Conservation (phyloP, 2,329 filamentous ascomycete species). For the Colletotrichum sp. region DNA sequence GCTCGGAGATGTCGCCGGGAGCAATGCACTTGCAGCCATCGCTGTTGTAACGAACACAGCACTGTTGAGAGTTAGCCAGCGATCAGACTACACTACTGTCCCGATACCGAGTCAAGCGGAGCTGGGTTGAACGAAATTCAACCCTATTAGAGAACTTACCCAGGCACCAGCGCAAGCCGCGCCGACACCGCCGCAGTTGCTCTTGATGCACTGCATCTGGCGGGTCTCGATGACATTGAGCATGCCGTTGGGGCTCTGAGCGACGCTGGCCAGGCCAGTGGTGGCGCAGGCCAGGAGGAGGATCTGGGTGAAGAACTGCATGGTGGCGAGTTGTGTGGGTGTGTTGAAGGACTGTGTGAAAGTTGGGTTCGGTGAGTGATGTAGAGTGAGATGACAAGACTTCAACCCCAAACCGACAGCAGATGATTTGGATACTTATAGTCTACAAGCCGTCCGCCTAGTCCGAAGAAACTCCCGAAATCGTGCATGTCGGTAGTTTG, state of each 20-base stretch:
- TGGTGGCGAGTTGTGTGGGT: not conserved
- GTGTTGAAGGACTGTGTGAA: not conserved
- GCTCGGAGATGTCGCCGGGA: not conserved
- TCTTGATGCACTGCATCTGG: not conserved
- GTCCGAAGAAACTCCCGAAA: not conserved
- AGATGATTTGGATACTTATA: not conserved
- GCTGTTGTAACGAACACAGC: not conserved
- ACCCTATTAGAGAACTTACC: no score
- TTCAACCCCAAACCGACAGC: fast-evolving
- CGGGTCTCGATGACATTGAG: not conserved
- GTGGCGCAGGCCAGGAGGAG: not conserved
- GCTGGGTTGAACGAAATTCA: no score
- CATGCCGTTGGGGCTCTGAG: not conserved
- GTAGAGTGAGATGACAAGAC: not conserved
- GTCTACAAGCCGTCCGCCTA: not conserved
- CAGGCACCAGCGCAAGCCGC: not conserved
- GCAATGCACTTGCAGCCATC: not conserved
- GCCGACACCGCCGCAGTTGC: not conserved
- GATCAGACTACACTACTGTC: not conserved
- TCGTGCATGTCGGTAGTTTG: not conserved
- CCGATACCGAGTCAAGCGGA: fast-evolving
- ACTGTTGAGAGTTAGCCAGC: not conserved
- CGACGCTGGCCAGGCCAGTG: not conserved
- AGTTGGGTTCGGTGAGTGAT: not conserved
- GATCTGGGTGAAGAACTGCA: not conserved